These are phyloP conservation scores for Lichenothelia convexa DNA, from an alignment of 495 filamentous ascomycete genomes.

Conservation along the genomic window DNA sequence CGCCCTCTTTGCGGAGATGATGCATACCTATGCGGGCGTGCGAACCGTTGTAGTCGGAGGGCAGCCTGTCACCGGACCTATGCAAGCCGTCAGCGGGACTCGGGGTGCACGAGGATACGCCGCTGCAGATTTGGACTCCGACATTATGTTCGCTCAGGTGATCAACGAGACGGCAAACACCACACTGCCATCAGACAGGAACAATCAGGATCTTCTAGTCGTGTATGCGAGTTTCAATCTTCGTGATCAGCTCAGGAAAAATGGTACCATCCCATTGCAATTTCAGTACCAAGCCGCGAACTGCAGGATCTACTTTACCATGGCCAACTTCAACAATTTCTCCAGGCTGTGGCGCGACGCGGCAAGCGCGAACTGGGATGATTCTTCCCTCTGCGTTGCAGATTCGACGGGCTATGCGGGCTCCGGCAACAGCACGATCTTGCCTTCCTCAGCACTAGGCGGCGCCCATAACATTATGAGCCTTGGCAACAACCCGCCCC, in stretches of 20 bases:
- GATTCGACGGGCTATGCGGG: not conserved
- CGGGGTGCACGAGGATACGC: constrained; percentile 10
- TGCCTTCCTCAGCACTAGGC: no score
- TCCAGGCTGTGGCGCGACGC: constrained; percentile 16
- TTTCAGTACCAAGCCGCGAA: constrained; percentile 21
- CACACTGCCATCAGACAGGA: not conserved
- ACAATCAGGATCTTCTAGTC: not conserved
- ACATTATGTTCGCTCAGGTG: not conserved
- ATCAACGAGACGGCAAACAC: not conserved
- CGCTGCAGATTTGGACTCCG: constrained; percentile 14
- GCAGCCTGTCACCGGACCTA: constrained; percentile 18
- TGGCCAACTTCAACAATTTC: constrained; percentile 15
- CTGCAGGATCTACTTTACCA: constrained; percentile 19
- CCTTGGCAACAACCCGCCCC: no score
- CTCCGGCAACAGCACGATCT: not conserved
- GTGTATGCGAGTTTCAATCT: constrained; percentile 8
- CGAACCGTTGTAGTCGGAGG: constrained; percentile 32
- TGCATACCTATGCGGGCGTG: constrained; percentile 30
- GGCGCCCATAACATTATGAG: no score
- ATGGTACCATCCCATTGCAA: constrained; percentile 18
- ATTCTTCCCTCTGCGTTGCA: not conserved
- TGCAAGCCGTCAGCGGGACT: constrained; percentile 18
- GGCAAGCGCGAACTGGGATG: constrained; percentile 5
- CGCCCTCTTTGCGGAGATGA: constrained; percentile 33
- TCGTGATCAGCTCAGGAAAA: constrained; percentile 15